Base-by-base conservation (phyloP, 306 rosid genomes). In the Sindora glabra region DNA sequence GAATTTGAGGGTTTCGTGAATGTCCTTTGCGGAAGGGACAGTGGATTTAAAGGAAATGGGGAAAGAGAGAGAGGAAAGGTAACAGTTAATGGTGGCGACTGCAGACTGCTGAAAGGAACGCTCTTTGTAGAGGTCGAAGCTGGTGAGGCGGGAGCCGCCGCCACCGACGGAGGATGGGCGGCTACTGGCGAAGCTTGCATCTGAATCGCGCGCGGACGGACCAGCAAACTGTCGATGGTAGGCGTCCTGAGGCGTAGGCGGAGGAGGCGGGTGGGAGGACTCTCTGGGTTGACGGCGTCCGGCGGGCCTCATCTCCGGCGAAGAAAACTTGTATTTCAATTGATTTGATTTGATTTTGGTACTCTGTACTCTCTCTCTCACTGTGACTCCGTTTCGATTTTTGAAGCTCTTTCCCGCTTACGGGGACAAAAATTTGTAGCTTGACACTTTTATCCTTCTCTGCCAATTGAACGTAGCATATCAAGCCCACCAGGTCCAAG, bases 71-170 rank as follows among this genome's bases (percentile, higher is more conserved):
- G 83, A 72, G 24, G 83, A 19, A 11, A 92, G 83, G 62, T 78
- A 86, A 8, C 77, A n/a, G 22, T 92, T 86, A 50, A 92, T 73
- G 24, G 94, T 65, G 54, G 82, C 57, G 4, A 84, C 45, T 1
- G 84, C 83, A 3, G 90, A 56, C 54, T 72, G 77, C 37, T 89
- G 95, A 62, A 45, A 67, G 1, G 82, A 65, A 2, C 86, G 86
- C 6, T 92, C 99, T 67, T 92, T 92, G 94, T 92, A 92, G 63
- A 81, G 70, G 58, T 92, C 96, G 36, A 83, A 12, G 47, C 66
- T 42, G 3, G 74, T 36, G 25, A 68, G 11, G 14, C 83, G 64
- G n/a, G n/a, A n/a, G n/a, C n/a, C n/a, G 50, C 77, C 79, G 44
- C 65, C 5, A 6, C 94, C 96, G 15, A 60, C 69, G 18, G 86